A percentile compares a stretch with the other conserved stretches of the same genome.
These are phyloP conservation scores for Monosporozyma yasuniensis DNA, from an alignment of 805 yeast species.

Conservation along the genomic window DNA sequence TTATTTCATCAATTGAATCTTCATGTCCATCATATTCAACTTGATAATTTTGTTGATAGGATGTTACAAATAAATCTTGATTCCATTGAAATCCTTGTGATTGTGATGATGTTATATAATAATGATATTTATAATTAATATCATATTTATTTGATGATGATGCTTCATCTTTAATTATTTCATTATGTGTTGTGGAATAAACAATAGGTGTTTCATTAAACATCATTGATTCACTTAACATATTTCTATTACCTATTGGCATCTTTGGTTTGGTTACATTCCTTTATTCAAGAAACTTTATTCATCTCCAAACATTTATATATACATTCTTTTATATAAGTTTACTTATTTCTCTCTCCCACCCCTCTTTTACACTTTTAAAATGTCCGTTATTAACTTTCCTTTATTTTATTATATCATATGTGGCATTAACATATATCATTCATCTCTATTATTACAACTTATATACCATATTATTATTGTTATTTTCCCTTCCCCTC, in stretches of 20 bases:
- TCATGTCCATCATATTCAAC: conserved; percentile 18
- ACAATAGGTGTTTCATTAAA: conserved; percentile 5
- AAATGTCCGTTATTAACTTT: too few relatives aligned
- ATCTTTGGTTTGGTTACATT: not conserved
- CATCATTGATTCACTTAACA: conserved; percentile 2
- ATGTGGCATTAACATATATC: too few relatives aligned
- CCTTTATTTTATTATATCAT: too few relatives aligned
- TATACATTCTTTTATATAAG: not conserved
- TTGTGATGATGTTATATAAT: conserved; percentile 30
- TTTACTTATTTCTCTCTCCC: too few relatives aligned
- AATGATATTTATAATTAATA: conserved; percentile 3
- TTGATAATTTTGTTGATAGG: conserved; percentile 50
- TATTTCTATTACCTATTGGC: not conserved
- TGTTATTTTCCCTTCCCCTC: too few relatives aligned
- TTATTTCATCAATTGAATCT: conserved; percentile 8
- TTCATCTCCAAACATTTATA: not conserved
- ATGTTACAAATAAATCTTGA: conserved; percentile 66
- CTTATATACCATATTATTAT: too few relatives aligned
- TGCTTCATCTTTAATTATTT: not conserved
- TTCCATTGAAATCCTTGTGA: conserved; percentile 72
- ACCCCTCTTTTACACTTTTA: too few relatives aligned
- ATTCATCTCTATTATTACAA: too few relatives aligned
- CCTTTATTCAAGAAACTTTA: too few relatives aligned
- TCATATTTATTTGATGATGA: not conserved
- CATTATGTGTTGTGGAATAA: not conserved